Evolutionary conservation across 768 basidiomycete genomes (phyloP), one percentile per base, ranked within the genome.

Genomic region (Hemileccinum impolitum): DNA sequence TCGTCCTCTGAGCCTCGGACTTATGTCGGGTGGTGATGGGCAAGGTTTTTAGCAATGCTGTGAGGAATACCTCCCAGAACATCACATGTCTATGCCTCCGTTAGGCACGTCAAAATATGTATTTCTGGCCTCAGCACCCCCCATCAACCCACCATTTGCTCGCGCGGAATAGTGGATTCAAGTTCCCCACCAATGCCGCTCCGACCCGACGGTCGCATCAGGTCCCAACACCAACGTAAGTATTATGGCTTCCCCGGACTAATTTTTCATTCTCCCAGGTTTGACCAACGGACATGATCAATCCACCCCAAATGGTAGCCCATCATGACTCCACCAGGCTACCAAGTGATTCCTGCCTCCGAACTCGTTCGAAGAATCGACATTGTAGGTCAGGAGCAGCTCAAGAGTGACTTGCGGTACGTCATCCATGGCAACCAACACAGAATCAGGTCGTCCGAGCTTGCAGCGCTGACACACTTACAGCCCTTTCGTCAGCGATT

Each of bases 221-320:
- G 41, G 35, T 44, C 47, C 21, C 43, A 21, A 11, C 15, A 32
- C 18, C 36, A 51, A 55, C 47, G 57, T 55, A 51, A 59, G 6
- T 8, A 12, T 47, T 13, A 14, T 42, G 25, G 15, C 40, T 48
- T 52, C 57, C 53, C 53, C 54, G 5, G 45, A 45, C 47, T 41
- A 19, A 41, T 37, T 51, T 38, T 37, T 32, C 32, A 40, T 42
- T 30, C 41, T 25, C 12, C 18, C 38, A 35, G 12, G 42, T 41
- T 40, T 17, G 4, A 11, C 17, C 7, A 21, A 26, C 13, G 32
- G 43, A 30, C 9, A 26, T 31, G 25, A 48, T 43, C 34, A 38
- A n/a, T 14, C 31, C 45, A 41, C 26, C 9, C 4, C 9, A 30
- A 30, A 30, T 37, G 18, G 6, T 52, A 18, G 18, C 13, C 37